phyloP scores from a whole-genome alignment of 345 rosid species.

The Eucalyptus cladocalyx region DNA sequence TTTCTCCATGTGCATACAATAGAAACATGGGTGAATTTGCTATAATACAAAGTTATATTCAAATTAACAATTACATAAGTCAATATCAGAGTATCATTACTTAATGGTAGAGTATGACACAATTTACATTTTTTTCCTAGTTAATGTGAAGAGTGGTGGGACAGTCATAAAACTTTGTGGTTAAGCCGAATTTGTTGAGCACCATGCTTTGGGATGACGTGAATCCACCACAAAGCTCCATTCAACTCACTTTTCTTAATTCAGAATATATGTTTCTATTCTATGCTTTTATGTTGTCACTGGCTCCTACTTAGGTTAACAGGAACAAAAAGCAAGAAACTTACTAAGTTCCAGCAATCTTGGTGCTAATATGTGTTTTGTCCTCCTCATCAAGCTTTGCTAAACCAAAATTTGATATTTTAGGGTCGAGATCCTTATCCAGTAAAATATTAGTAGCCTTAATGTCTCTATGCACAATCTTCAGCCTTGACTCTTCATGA shows the following conservation, averaged over 20 bases:
- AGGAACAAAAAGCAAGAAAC: neutral
- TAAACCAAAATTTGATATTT: conserved; percentile 26
- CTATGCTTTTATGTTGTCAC: neutral
- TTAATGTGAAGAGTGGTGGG: too few species aligned
- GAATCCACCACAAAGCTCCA: too few species aligned
- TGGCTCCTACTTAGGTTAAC: neutral
- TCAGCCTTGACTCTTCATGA: conserved; percentile 20
- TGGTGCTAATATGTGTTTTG: conserved; percentile 19
- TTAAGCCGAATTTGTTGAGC: too few species aligned
- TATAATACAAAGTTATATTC: neutral
- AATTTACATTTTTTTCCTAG: too few species aligned
- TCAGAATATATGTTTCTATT: too few species aligned
- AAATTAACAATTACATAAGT: neutral
- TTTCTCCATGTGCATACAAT: neutral
- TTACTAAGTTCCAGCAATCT: conserved; percentile 20
- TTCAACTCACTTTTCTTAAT: too few species aligned
- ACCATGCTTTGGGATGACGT: too few species aligned
- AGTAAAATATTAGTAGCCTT: conserved; percentile 21
- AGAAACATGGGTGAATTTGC: neutral
- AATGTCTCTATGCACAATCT: conserved; percentile 31
- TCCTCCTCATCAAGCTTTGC: conserved; percentile 23
- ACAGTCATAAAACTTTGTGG: too few species aligned
- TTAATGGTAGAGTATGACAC: neutral
- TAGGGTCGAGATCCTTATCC: conserved; percentile 12
- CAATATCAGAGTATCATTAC: too few species aligned